These are phyloP conservation scores for Chrysanthemum lavandulifolium DNA, from an alignment of 129 eudicot species.

Conservation along the genomic window DNA sequence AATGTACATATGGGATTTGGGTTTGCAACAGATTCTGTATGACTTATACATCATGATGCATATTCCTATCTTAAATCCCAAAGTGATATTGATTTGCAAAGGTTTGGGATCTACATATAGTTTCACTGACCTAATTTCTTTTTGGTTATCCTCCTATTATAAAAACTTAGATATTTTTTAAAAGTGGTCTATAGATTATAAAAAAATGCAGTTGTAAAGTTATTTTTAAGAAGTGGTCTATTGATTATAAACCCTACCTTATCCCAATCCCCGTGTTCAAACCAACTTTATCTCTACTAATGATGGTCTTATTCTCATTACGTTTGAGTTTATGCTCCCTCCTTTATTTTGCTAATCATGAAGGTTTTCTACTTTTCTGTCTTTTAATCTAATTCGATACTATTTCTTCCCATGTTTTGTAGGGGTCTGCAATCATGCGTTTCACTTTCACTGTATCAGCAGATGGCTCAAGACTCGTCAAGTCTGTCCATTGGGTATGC, in stretches of 20 bases:
- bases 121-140: background rate
- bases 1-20: too few relatives aligned
- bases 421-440: constrained; percentile 92
- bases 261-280: background rate
- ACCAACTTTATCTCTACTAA: background rate
- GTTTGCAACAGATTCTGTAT: too few relatives aligned
- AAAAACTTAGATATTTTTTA: background rate
- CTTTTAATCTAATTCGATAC: too few relatives aligned
- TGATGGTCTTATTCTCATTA: background rate
- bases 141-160: background rate
- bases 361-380: background rate
- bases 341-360: background rate
- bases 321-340: background rate
- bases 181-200: too few relatives aligned
- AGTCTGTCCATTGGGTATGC: constrained; percentile 81
- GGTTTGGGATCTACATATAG: background rate
- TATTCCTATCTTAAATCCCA: background rate
- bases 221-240: background rate
- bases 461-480: constrained; percentile 92
- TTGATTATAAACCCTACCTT: background rate
- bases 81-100: background rate
- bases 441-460: constrained; percentile 91
- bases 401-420: background rate
- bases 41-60: too few relatives aligned
- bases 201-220: background rate